Evolutionary conservation across 2,329 filamentous ascomycete genomes (phyloP), one percentile per base, ranked within the genome.

Genomic region (Shiraia sp.): DNA sequence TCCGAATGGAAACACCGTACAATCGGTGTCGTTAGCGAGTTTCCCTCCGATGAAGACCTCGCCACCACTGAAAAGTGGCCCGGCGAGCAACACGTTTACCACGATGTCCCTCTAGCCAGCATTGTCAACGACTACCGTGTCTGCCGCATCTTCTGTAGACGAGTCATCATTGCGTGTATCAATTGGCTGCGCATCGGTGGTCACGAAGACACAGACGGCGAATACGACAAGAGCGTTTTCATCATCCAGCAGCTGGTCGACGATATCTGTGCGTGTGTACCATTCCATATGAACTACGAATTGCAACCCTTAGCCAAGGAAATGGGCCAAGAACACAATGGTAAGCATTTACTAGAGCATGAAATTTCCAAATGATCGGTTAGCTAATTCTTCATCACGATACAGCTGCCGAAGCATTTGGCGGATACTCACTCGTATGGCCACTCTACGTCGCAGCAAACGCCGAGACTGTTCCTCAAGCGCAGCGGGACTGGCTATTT

Each of bases 71-170:
- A 60, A 10, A 47, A 62, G 13, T 72, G 70, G 69, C 55, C 58
- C 2, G 70, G 70, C 7, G 67, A 70, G 19, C 61, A 70, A 34
- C 68, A 72, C 36, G 58, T 64, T 2, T 72, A 72, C 44, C 59
- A 66, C 12, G 70, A 72, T 35, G 57, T 72, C 2, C 59, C 58
- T 14, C 55, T 71, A 8, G 68, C 69, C 2, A 69, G 63, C 33
- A 66, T 72, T 42, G 57, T 68, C 37, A 72, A 72, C 36, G 69
- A 72, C 38, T 71, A 72, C 46, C 61, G 70, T 7, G 61, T 72
- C 7, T 68, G 64, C 28, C 61, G 70, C 2, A 69, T 72, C 32
- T 72, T 71, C 51, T 71, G 68, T 36, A 58, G 68, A 25, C 49
- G 63, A 9, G 66, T 72, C 29, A 67, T 72, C 30, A 55, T 72